A percentile compares a stretch with the other conserved stretches of the same genome.
These are phyloP conservation scores for Neobulgaria alba DNA, from an alignment of 2,329 filamentous ascomycete species.

Conservation along the genomic window DNA sequence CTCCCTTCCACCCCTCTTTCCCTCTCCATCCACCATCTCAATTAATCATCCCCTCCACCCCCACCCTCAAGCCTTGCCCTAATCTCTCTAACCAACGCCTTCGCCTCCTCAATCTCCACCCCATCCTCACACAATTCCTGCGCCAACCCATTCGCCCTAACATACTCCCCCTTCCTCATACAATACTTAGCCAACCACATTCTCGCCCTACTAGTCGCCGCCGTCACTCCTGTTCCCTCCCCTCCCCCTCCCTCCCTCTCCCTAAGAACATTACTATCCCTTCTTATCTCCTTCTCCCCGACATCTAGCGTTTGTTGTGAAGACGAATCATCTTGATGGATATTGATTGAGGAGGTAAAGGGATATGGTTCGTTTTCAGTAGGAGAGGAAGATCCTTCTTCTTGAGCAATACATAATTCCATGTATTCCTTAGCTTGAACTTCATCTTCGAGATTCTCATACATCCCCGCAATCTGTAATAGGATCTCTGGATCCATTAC, in stretches of 20 bases:
- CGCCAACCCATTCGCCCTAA: conserved; percentile 69
- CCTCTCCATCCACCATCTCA: not conserved
- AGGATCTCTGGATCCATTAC: conserved; percentile 82
- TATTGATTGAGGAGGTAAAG: conserved; percentile 37
- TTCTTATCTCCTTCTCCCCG: conserved; percentile 31
- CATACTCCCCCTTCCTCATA: conserved; percentile 66
- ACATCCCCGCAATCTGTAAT: conserved; percentile 81
- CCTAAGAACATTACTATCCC: conserved; percentile 13
- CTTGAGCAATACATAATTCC: conserved; percentile 90
- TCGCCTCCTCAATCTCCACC: conserved; percentile 93
- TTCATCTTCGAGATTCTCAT: conserved; percentile 69
- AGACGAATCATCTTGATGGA: conserved; percentile 49
- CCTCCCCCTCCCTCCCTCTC: conserved; percentile 33
- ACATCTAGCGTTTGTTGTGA: no score
- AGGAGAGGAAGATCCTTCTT: conserved; percentile 54
- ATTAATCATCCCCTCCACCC: conserved; percentile 4
- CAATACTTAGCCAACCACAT: conserved; percentile 88
- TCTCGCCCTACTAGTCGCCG: conserved; percentile 82
- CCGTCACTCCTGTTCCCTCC: conserved; percentile 72
- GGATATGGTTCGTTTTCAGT: conserved; percentile 31
- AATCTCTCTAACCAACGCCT: conserved; percentile 82
- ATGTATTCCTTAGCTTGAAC: conserved; percentile 86
- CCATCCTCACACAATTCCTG: conserved; percentile 93
- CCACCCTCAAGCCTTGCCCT: conserved; percentile 52
- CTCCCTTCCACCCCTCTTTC: no score